Conservation (phyloP, 1,284 basidiomycete genomes). For the Paramarasmius palmivorus region DNA sequence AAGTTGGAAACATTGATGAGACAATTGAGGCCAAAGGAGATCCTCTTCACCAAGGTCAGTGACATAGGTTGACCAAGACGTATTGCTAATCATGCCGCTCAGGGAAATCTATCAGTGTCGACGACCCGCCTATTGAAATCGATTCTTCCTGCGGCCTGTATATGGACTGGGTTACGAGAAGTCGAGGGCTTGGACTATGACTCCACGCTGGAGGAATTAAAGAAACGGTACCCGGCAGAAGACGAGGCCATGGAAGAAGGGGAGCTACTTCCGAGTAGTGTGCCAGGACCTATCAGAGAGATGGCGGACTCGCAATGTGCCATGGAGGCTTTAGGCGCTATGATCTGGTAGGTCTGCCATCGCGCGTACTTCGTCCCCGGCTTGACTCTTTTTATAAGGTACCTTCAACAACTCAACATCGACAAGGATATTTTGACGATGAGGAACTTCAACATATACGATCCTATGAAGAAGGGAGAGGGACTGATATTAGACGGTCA, state of each 20-base stretch:
- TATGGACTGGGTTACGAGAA: conserved; percentile 85
- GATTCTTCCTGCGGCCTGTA: conserved; percentile 75
- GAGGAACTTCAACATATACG: conserved; percentile 96
- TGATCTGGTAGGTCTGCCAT: conserved; percentile 69
- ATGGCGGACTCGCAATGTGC: conserved; percentile 70
- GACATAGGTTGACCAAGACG: no score
- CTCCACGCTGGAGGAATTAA: conserved; percentile 71
- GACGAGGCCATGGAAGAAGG: conserved; percentile 52
- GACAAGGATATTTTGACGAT: conserved; percentile 91
- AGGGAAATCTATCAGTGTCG: conserved; percentile 83
- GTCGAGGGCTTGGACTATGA: conserved; percentile 82
- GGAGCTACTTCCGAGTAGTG: conserved; percentile 45
- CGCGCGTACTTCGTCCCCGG: background rate
- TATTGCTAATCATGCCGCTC: no score
- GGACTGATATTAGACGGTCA: conserved; percentile 90
- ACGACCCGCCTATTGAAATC: conserved; percentile 82
- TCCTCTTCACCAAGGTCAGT: conserved; percentile 88
- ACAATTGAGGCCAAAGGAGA: conserved; percentile 91
- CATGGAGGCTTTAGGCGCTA: conserved; percentile 83
- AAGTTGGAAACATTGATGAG: conserved; percentile 93
- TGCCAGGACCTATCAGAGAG: conserved; percentile 75
- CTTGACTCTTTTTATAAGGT: conserved; percentile 43
- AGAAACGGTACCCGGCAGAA: conserved; percentile 61
- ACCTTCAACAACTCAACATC: conserved; percentile 89
- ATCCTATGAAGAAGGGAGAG: conserved; percentile 87